Evolutionary conservation across 1,139 yeast genomes (phyloP), one percentile per base, ranked within the genome.

Genomic region (Yamadazyma friedrichii): DNA sequence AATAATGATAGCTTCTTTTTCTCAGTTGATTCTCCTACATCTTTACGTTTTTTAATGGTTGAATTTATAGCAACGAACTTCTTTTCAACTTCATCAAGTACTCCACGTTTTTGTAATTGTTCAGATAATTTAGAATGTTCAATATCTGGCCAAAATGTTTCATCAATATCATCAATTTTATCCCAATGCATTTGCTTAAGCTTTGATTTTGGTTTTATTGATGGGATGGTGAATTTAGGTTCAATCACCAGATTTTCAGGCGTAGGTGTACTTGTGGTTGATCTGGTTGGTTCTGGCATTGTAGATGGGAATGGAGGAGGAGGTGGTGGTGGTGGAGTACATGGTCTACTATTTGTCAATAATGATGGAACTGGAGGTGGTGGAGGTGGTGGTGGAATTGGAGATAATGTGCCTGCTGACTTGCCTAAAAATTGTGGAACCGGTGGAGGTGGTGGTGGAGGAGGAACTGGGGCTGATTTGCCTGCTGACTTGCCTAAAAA

Each of bases 171-270:
- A 25, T 81, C 84, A 35, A 93, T 70, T 56, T 80, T 86, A 51
- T 91, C 96, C 98, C 98, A 93, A 58, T 93, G 98, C 74, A 93
- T 83, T 56, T 91, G 98, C 59, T 91, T 93, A 53, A 93, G 70
- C 49, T 82, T 84, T 13, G 77, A 67, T 42, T 76, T 76, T 4
- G 94, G 86, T 41, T 84, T 68, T 12, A 68, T 61, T 22, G 56
- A 42, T 6, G 53, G 49, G 13, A 46, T 46, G 50, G 50, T 13
- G 49, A 15, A 30, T 25, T 40, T 41, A 10, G 47, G 46, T 29
- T 45, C 45, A 8, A 34, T n/a, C 3, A 35, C 15, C 34, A 31
- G 39, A 24, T 22, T 31, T 5, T 39, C 42, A 53, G 44, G 52
- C 52, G 39, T 31, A 3, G 28, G 28, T 2, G 36, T 34, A 29